Percentiles rank a stretch among this genome's conserved stretches.
phyloP scores from a whole-genome alignment of 257 asterid genomes.

The Ophiorrhiza pumila region DNA sequence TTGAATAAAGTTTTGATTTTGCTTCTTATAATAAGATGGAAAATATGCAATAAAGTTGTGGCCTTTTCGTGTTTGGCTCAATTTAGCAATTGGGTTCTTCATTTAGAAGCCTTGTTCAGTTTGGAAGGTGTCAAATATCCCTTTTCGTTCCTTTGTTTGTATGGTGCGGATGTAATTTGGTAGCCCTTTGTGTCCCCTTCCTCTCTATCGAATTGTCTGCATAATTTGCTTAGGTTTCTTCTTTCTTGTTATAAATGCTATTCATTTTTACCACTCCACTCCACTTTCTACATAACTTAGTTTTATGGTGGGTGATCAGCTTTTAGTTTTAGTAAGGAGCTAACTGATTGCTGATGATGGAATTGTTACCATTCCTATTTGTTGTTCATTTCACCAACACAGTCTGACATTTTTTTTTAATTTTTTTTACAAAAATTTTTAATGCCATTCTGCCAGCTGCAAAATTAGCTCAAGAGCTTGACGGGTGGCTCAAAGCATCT shows the following conservation, averaged over 20 bases:
- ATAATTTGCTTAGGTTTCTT: no score
- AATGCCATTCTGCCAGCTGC: conserved; percentile 47
- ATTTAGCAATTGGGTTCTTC: background rate
- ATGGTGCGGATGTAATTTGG: background rate
- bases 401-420: background rate
- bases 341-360: no score
- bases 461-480: conserved; percentile 71
- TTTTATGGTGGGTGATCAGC: background rate
- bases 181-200: no score
- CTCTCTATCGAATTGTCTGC: no score
- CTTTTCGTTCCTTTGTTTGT: no score
- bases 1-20: background rate
- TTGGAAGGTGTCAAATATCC: background rate
- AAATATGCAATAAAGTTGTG: background rate
- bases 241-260: no score
- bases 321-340: background rate
- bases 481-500: conserved; percentile 70
- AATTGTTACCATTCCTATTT: background rate
- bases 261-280: no score
- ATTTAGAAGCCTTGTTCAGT: no score
- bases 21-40: background rate
- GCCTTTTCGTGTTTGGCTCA: background rate
- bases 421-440: no score
- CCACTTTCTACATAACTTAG: background rate
- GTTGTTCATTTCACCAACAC: background rate